Percentiles rank a stretch among this genome's conserved stretches.
Evolutionary conservation across 495 filamentous ascomycete genomes (phyloP).

Genomic region (Neurospora hispaniola): DNA sequence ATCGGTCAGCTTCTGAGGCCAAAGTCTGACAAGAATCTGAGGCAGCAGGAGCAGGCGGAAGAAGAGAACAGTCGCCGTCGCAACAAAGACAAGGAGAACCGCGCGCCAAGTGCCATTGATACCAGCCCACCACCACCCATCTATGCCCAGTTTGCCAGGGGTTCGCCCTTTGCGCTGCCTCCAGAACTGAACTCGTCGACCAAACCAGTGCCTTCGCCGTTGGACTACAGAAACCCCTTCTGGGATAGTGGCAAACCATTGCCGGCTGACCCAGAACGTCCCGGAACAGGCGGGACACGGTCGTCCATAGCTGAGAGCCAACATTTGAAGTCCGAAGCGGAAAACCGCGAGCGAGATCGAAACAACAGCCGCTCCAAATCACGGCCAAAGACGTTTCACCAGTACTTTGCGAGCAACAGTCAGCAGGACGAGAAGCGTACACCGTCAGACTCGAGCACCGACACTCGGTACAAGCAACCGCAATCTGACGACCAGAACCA

Average conservation of each 20-base stretch:
- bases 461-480: conserved; percentile 22
- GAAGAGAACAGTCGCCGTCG: conserved; percentile 22
- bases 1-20: conserved; percentile 53
- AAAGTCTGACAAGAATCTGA: conserved; percentile 47
- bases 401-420: background rate
- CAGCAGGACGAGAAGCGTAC: background rate
- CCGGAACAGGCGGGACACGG: background rate
- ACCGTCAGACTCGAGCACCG: conserved; percentile 36
- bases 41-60: conserved; percentile 23
- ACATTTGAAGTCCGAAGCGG: background rate
- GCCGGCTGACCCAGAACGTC: background rate
- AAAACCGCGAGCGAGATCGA: background rate
- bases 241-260: background rate
- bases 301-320: background rate
- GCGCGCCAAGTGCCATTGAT: conserved; percentile 31
- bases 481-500: background rate
- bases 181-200: conserved; percentile 18
- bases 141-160: conserved; percentile 58
- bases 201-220: conserved; percentile 29
- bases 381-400: background rate
- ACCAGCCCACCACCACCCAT: conserved; percentile 51
- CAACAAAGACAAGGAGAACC: conserved; percentile 72
- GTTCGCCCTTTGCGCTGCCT: background rate
- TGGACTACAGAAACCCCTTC: background rate
- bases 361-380: background rate